A percentile compares a stretch with the other conserved stretches of the same genome.
Conservation (phyloP, 2,329 filamentous ascomycete genomes). For the Magnaporthiopsis rhizophila region DNA sequence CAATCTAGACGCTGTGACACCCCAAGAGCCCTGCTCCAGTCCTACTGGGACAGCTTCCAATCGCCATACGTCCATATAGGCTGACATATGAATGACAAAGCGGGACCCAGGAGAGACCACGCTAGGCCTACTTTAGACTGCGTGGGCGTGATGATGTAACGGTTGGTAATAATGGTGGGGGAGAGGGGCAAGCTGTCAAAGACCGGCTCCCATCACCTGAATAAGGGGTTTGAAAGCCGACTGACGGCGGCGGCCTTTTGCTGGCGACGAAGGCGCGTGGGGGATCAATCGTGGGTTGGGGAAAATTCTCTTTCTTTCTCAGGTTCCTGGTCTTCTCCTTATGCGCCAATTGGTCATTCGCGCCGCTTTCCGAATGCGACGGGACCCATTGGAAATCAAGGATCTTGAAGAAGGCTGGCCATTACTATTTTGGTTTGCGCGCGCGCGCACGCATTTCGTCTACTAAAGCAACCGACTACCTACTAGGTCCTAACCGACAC, state of each 20-base stretch:
- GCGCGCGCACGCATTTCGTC: too few species aligned
- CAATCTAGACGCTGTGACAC: neutral
- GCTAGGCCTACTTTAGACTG: constrained; percentile 3
- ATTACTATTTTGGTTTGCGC: neutral
- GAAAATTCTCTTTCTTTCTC: neutral
- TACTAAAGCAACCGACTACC: neutral
- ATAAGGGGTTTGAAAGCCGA: neutral
- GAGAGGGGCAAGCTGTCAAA: neutral
- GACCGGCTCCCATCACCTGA: neutral
- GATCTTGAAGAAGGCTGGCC: too few species aligned
- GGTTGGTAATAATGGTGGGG: constrained; percentile 8
- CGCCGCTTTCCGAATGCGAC: neutral
- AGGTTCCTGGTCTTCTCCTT: neutral
- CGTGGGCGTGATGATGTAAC: constrained; percentile 11
- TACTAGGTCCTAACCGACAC: too few species aligned
- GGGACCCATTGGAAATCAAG: constrained; percentile 1
- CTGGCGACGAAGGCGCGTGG: constrained; percentile 5
- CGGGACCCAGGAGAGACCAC: neutral
- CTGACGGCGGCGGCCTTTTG: constrained; percentile 11
- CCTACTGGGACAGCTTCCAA: too few species aligned
- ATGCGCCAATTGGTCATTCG: neutral
- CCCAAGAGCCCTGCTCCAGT: too few species aligned
- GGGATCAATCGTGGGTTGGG: too few species aligned
- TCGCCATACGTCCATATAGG: neutral
- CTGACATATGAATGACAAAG: constrained; percentile 3